These are phyloP conservation scores for Catunica adiposa DNA, from an alignment of 2,329 filamentous ascomycete genomes.

Conservation along the genomic window DNA sequence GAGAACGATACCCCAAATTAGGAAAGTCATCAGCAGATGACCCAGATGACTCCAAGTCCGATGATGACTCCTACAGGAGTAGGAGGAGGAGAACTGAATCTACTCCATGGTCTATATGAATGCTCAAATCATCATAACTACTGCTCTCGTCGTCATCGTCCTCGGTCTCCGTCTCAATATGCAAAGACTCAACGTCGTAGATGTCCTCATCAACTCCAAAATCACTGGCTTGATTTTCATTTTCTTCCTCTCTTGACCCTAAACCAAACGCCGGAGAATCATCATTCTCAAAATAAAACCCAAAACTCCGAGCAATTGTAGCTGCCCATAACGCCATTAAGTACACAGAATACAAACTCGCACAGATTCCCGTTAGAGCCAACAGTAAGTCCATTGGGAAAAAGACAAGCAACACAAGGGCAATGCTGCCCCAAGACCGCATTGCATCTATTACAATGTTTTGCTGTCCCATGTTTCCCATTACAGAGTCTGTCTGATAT, in stretches of 20 bases:
- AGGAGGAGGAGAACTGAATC: too few species aligned
- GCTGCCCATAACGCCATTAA: background rate
- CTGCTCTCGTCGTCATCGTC: background rate
- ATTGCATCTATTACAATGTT: conserved; percentile 5
- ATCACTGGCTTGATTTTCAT: conserved; percentile 20
- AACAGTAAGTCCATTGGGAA: conserved; percentile 11
- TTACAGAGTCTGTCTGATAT: background rate
- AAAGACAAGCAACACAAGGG: conserved; percentile 9
- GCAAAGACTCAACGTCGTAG: conserved; percentile 13
- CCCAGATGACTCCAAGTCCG: background rate
- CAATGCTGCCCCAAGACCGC: conserved; percentile 6
- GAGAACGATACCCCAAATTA: background rate
- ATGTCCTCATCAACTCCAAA: conserved; percentile 19
- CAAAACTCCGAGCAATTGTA: conserved; percentile 4
- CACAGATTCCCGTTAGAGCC: background rate
- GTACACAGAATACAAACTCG: conserved; percentile 4
- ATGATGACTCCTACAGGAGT: background rate
- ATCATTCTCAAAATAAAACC: background rate
- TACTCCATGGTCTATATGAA: background rate
- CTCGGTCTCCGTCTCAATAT: conserved; percentile 7
- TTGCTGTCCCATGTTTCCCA: background rate
- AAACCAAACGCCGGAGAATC: background rate
- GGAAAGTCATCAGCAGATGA: background rate
- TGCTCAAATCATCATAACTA: conserved; percentile 16
- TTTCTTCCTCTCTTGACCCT: conserved; percentile 17